These are phyloP conservation scores for Thermothelomyces thermophilus DNA, from an alignment of 2,329 filamentous ascomycete genomes.

Conservation along the genomic window DNA sequence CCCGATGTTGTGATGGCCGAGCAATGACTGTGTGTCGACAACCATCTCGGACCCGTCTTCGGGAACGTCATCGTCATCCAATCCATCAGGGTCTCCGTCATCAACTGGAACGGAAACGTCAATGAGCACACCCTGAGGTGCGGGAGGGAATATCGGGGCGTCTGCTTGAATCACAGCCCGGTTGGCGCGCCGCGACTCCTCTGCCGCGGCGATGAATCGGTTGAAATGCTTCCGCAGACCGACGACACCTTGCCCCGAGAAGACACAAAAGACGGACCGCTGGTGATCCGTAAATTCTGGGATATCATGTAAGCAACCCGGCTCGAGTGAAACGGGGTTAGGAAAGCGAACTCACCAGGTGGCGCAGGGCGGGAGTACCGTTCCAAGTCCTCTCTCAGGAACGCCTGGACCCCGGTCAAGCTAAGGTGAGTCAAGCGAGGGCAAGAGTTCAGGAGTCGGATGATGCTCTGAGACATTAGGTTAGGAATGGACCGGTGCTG, in stretches of 20 bases:
- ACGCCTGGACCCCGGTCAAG: constrained; percentile 87
- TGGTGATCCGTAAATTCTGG: constrained; percentile 92
- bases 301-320: constrained; percentile 22
- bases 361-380: constrained; percentile 83
- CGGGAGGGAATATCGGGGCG: constrained; percentile 2
- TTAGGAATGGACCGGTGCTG: constrained; percentile 2
- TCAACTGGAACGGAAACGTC: constrained; percentile 17
- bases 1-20: constrained; percentile 4
- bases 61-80: constrained; percentile 27
- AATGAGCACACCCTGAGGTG: background rate
- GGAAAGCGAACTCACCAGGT: constrained; percentile 42
- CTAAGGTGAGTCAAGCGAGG: constrained; percentile 89
- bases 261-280: constrained; percentile 93
- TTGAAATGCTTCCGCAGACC: constrained; percentile 76
- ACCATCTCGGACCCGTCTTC: constrained; percentile 29
- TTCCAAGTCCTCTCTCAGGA: constrained; percentile 77
- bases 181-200: background rate
- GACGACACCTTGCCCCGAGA: constrained; percentile 78
- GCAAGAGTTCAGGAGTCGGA: constrained; percentile 81
- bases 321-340: background rate
- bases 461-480: constrained; percentile 64
- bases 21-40: constrained; percentile 24
- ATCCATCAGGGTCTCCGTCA: constrained; percentile 22
- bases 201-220: constrained; percentile 6
- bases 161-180: background rate